Evolutionary conservation across 2,329 filamentous ascomycete species (phyloP), one percentile per base, ranked within the genome.

Genomic region (Aspergillus sp.): DNA sequence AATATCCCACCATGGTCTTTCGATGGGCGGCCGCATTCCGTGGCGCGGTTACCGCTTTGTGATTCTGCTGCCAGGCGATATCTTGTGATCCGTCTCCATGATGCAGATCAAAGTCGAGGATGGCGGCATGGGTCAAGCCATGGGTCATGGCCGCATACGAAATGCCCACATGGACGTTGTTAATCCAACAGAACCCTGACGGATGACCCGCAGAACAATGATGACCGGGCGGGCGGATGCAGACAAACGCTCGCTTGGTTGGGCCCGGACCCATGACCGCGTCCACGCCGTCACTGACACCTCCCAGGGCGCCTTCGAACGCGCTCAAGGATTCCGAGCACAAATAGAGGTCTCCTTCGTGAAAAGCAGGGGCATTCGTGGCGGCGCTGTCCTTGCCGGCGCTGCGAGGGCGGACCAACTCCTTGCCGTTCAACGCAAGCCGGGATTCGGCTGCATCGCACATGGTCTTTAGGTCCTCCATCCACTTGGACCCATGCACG

Each of bases 161-260:
- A 65, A 99, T 96, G 0, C 94, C 95, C 21, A 99, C 91, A 72
- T 98, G 94, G 0, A 99, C 92, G 72, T 99, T 99, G 76, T 99
- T 99, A 54, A 99, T 80, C 94, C 95, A 99, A 79, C 95, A 99
- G 73, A 99, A 99, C 0, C 95, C 95, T 2, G 94, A 97, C 0
- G 95, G 95, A 68, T 90, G 89, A 53, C 90, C 86, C 3, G 91
- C 87, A 2, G 94, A 96, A 77, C 95, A 99, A 73, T 99, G 95
- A 73, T 99, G 95, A 1, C 95, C 95, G 0, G 95, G 95, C 4
- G 95, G 95, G 32, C 95, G 88, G 53, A 98, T 90, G 27, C 90
- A 93, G 53, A 98, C 92, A 74, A 99, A 99, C 0, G 93, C 92
- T 58, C 92, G 87, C 49, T 84, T 87, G 21, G 89, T 88, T 6